These are phyloP conservation scores for Panaeolus cyanescens DNA, from an alignment of 768 basidiomycete genomes.

Conservation along the genomic window DNA sequence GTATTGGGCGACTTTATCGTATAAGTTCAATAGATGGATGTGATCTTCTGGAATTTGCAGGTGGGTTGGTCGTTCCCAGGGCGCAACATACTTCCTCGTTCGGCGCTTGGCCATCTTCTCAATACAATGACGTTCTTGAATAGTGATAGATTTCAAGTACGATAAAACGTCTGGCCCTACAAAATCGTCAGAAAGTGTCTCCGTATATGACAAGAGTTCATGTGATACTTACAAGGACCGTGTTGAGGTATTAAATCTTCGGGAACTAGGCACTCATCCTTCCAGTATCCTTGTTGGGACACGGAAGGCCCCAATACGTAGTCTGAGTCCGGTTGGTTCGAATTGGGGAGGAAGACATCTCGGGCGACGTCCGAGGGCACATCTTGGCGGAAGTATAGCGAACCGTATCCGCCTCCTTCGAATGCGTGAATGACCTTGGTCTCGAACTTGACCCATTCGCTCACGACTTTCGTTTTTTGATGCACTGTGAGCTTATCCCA, in stretches of 20 bases:
- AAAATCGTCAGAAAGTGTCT: slow-evolving; percentile 2
- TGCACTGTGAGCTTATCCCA: slow-evolving; percentile 3
- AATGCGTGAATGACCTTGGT: background rate
- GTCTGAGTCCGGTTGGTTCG: slow-evolving; percentile 3
- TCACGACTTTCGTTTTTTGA: slow-evolving; percentile 3
- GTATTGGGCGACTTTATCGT: slow-evolving; percentile 11
- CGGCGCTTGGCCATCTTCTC: slow-evolving; percentile 8
- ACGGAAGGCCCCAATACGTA: slow-evolving; percentile 4
- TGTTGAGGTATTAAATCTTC: slow-evolving; percentile 9
- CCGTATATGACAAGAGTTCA: background rate
- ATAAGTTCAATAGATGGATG: slow-evolving; percentile 8
- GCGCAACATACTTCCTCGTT: slow-evolving; percentile 7
- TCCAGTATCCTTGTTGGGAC: slow-evolving; percentile 6
- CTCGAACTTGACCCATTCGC: background rate
- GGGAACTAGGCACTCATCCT: slow-evolving; percentile 2
- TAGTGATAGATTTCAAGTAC: slow-evolving; percentile 10
- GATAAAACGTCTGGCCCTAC: slow-evolving; percentile 14
- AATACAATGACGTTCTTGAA: slow-evolving; percentile 11
- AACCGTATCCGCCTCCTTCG: slow-evolving; percentile 2
- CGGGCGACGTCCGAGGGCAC: slow-evolving; percentile 6
- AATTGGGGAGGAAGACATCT: slow-evolving; percentile 5
- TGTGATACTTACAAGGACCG: slow-evolving; percentile 12
- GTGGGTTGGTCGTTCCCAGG: slow-evolving; percentile 11
- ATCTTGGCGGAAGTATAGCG: slow-evolving; percentile 4
- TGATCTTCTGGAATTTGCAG: slow-evolving; percentile 11